phyloP scores from a whole-genome alignment of 345 rosid species.

The Cardamine resedifolia region DNA sequence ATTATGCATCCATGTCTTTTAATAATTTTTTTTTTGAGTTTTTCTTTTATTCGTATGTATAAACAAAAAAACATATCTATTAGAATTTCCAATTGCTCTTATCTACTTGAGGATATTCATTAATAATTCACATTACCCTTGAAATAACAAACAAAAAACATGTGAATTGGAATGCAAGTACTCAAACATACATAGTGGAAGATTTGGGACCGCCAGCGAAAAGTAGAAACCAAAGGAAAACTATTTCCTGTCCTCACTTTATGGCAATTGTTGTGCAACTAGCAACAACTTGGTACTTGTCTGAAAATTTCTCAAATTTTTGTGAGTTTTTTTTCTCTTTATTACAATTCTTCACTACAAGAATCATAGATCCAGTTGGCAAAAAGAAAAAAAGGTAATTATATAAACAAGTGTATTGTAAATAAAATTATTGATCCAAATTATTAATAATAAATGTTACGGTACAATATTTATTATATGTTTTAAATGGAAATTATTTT shows the following conservation, averaged over 20 bases:
- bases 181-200: too few relatives aligned
- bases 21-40: too few relatives aligned
- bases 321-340: not conserved
- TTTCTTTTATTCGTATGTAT: too few relatives aligned
- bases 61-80: too few relatives aligned
- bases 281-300: not conserved
- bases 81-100: too few relatives aligned
- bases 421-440: not conserved
- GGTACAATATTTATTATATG: not conserved
- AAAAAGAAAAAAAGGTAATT: not conserved
- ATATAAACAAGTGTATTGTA: not conserved
- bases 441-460: not conserved
- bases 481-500: not conserved
- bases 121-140: too few relatives aligned
- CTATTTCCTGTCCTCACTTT: conserved; percentile 14
- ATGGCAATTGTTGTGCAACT: conserved; percentile 1
- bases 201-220: too few relatives aligned
- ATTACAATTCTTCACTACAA: not conserved
- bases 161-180: too few relatives aligned
- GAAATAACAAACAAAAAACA: too few relatives aligned
- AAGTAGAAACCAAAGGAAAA: too few relatives aligned
- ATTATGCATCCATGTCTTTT: too few relatives aligned
- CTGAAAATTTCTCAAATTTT: not conserved
- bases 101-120: too few relatives aligned
- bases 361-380: not conserved